Base-by-base conservation (phyloP, 176 grass and related monocot genomes). In the Eremochloa ophiuroides region DNA sequence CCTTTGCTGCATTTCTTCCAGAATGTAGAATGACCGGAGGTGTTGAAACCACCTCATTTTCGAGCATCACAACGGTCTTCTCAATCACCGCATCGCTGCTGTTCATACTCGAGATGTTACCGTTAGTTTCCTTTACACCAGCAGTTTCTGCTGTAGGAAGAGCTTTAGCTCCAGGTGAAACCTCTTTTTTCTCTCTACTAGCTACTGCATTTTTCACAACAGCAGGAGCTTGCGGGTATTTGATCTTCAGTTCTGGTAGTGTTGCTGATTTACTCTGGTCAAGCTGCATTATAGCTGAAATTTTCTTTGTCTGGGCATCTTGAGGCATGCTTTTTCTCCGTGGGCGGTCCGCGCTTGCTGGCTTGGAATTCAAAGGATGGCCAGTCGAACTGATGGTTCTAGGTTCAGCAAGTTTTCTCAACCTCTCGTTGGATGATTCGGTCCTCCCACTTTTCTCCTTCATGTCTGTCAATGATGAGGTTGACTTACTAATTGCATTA, bases 231-330 rank as follows among this genome's bases (percentile, higher is more conserved):
- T 48, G 83, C 9, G 79, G 51, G 64, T 75, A 83, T 86, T 83
- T 92, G 64, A 92, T 75, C 75, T 87, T 98, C 47, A 93, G 62
- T 79, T 91, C 96, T 46, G 93, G 93, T 62, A 98, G 71, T 66
- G 88, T 84, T 84, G 90, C 88, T 79, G 88, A 91, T 85, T 95
- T 98, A 58, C 55, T 98, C 84, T 98, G 74, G 77, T 98, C 96
- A 37, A 98, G 89, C 73, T 98, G 93, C 84, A 93, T 53, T 75
- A 98, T 98, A 71, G 90, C 92, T 30, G 92, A 91, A 61, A 98
- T 85, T 88, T 92, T 98, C 81, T 91, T 93, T 69, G 60, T 95
- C 16, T 87, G 85, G 18, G 62, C 67, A 66, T 93, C 88, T 38
- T 86, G 90, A 5, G 86, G 80, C 62, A 73, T 69, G 85, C 75